Conservation (phyloP, 805 yeast species). For the Myxozyma vanderwaltii region DNA sequence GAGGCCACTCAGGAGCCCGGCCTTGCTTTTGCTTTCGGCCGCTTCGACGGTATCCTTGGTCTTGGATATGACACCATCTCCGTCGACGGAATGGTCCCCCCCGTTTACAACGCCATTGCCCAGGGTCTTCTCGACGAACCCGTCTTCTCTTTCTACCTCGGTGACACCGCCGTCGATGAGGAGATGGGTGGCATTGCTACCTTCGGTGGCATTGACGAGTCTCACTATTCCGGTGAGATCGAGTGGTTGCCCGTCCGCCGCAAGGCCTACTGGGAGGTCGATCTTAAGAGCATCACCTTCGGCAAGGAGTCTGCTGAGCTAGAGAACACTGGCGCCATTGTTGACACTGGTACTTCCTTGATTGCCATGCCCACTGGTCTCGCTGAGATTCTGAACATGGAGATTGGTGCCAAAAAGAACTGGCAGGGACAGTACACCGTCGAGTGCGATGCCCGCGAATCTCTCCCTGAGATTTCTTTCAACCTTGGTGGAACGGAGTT, state of each 20-base stretch:
- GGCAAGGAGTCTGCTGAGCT: slow-evolving; percentile 91
- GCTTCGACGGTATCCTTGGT: slow-evolving; percentile 97
- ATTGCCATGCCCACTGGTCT: slow-evolving; percentile 92
- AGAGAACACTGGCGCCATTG: slow-evolving; percentile 88
- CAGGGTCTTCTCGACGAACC: slow-evolving; percentile 80
- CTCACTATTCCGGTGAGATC: slow-evolving; percentile 76
- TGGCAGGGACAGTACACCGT: slow-evolving; percentile 97
- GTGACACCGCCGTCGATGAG: slow-evolving; percentile 63
- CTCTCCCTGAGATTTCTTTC: slow-evolving; percentile 88
- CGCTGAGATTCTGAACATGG: slow-evolving; percentile 92
- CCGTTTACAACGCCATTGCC: slow-evolving; percentile 83
- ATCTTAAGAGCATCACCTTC: slow-evolving; percentile 83
- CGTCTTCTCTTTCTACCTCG: slow-evolving; percentile 87
- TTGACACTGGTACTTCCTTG: slow-evolving; percentile 97
- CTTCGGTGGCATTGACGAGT: slow-evolving; percentile 88
- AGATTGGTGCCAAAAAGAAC: slow-evolving; percentile 95
- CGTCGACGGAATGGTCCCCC: slow-evolving; percentile 88
- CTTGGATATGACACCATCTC: slow-evolving; percentile 91
- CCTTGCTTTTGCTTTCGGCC: slow-evolving; percentile 96
- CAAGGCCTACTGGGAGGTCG: slow-evolving; percentile 99
- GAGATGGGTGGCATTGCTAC: slow-evolving; percentile 86
- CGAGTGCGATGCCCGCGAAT: slow-evolving; percentile 83
- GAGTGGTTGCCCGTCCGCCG: slow-evolving; percentile 98
- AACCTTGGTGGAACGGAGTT: slow-evolving; percentile 88
- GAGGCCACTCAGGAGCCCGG: slow-evolving; percentile 99